Base-by-base conservation (phyloP, 306 rosid genomes). In the Cucurbita argyrosperma region DNA sequence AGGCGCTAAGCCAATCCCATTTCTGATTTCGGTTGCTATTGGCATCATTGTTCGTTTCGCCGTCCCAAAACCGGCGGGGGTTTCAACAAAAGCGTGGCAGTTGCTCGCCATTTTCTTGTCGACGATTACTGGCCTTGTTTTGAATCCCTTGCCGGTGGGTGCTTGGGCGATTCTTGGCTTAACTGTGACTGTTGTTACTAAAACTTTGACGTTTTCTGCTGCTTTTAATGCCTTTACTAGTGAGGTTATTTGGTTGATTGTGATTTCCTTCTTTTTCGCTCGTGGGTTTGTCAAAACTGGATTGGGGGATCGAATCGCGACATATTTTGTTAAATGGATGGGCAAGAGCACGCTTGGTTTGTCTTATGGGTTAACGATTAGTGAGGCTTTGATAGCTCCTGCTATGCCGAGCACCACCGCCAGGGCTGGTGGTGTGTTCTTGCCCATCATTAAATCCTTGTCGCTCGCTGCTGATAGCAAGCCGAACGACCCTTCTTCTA, bases 351-450 rank as follows among this genome's bases (percentile, higher is more conserved):
- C 99, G 2, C 74, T 94, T 55, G 99, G 97, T 0, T 71, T 94
- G 78, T 88, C 96, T 56, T 91, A 94, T 65, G 99, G 99, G 0
- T 80, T 94, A 82, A 84, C 96, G 13, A 68, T 94, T 40, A 91
- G 99, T 23, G 99, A 94, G 78, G 88, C 89, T 6, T 84, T 94
- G 45, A 94, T 94, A 76, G 95, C 97, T 0, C 99, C 99, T 1
- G 97, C 99, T 10, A 94, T 94, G 99, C 99, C 99, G 0, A 94
- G 99, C 79, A 86, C 99, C 30, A 91, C 99, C 4, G 99, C 99
- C 0, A 82, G 99, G 63, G 99, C 97, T 2, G 99, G 99, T 2
- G 97, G 99, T 2, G 97, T 94, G 26, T 94, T 94, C 74, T 83
- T 94, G 88, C 99, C 99, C 0, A 89, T 94, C 19, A 94, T 94